Conservation (phyloP, 257 asterid genomes). For the Nicotiana tabacum region DNA sequence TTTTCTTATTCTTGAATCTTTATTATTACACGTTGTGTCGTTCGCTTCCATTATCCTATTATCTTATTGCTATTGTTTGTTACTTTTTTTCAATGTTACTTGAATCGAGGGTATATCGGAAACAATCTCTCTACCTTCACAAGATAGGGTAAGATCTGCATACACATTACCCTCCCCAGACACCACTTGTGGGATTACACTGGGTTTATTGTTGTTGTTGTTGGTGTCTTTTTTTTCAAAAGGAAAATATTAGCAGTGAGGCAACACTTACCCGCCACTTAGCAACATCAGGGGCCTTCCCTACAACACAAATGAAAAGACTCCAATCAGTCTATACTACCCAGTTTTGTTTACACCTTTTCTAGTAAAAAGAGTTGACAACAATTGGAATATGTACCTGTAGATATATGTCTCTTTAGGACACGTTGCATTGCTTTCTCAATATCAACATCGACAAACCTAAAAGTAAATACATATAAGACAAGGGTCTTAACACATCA, state of each 20-base stretch:
- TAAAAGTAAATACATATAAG: conserved; percentile 16
- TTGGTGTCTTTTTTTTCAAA: neutral
- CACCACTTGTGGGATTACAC: too few relatives aligned
- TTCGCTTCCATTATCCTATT: too few relatives aligned
- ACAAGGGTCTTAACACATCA: neutral
- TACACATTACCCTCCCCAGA: too few relatives aligned
- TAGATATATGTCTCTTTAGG: conserved; percentile 67
- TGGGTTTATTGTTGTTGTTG: too few relatives aligned
- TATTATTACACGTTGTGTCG: too few relatives aligned
- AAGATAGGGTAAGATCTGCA: too few relatives aligned
- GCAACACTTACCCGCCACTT: conserved; percentile 69
- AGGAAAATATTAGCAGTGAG: neutral
- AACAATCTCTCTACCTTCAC: too few relatives aligned
- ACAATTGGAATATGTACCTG: conserved; percentile 42
- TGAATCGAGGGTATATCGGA: too few relatives aligned
- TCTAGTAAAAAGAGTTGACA: conserved; percentile 9
- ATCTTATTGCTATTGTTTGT: too few relatives aligned
- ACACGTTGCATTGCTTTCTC: conserved; percentile 87
- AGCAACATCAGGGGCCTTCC: conserved; percentile 76
- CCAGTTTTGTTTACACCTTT: neutral
- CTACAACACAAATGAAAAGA: conserved; percentile 27
- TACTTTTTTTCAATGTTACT: too few relatives aligned
- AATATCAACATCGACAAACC: conserved; percentile 82
- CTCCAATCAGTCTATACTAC: conserved; percentile 8
- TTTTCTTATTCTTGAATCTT: too few relatives aligned